A percentile compares a stretch with the other conserved stretches of the same genome.
These are phyloP conservation scores for Phanerochaete sordida DNA, from an alignment of 768 basidiomycete species.

Conservation along the genomic window DNA sequence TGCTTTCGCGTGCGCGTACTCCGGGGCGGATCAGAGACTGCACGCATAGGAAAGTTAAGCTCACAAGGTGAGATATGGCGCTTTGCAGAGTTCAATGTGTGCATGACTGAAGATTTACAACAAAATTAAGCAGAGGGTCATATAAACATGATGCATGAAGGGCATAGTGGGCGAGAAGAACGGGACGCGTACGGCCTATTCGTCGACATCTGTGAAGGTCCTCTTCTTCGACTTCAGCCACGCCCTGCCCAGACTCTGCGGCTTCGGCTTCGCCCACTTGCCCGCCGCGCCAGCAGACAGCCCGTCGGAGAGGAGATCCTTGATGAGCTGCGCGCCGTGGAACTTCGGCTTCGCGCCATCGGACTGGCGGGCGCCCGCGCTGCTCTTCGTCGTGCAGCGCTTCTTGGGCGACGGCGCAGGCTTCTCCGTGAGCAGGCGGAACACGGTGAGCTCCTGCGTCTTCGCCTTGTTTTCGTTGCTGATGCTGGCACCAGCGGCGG, in stretches of 20 bases:
- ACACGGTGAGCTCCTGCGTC: neutral
- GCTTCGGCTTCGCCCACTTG: neutral
- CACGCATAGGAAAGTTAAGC: no score
- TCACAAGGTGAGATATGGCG: no score
- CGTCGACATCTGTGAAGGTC: no score
- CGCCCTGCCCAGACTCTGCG: neutral
- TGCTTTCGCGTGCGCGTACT: no score
- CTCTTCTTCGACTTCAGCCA: neutral
- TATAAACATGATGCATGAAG: no score
- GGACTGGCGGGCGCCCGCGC: no score
- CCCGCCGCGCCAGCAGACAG: neutral
- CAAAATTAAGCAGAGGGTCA: no score
- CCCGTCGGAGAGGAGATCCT: neutral
- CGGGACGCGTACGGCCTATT: no score
- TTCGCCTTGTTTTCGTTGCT: neutral
- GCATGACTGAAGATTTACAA: no score
- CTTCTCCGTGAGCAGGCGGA: neutral
- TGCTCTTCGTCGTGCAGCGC: neutral
- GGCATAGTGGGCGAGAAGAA: no score
- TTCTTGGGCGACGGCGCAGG: neutral
- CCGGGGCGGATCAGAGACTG: no score
- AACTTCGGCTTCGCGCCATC: neutral
- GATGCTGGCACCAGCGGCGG: neutral
- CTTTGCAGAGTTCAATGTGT: no score
- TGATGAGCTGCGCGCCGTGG: neutral